These are phyloP conservation scores for Tricholoma saponaceum DNA, from an alignment of 768 basidiomycete species.

Conservation along the genomic window DNA sequence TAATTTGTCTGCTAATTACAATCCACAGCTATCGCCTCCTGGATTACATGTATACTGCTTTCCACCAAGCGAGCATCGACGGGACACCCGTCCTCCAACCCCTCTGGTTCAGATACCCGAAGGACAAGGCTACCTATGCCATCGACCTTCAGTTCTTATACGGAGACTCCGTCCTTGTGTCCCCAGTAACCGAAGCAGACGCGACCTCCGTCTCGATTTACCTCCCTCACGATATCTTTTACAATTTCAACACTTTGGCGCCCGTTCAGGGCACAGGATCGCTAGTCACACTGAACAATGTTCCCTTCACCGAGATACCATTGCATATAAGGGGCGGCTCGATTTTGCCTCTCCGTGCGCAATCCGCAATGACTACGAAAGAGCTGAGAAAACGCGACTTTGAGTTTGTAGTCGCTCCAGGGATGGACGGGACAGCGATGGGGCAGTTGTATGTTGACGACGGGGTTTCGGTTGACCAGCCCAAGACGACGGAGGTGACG, in stretches of 20 bases:
- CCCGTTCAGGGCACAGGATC: constrained; percentile 46
- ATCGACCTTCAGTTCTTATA: constrained; percentile 71
- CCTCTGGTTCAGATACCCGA: constrained; percentile 64
- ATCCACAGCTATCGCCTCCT: constrained; percentile 53
- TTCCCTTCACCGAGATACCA: constrained; percentile 56
- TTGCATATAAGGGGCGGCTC: constrained; percentile 58
- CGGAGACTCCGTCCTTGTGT: constrained; percentile 63
- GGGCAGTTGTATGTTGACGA: constrained; percentile 64
- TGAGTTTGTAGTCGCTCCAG: constrained; percentile 60
- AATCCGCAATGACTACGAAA: constrained; percentile 58
- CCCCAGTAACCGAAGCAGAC: constrained; percentile 61
- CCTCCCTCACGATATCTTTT: constrained; percentile 62
- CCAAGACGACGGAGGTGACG: constrained; percentile 26
- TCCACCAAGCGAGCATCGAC: constrained; percentile 52
- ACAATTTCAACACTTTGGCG: constrained; percentile 52
- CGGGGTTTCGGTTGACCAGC: constrained; percentile 46
- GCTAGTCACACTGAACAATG: constrained; percentile 38
- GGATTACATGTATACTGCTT: constrained; percentile 70
- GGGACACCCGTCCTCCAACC: constrained; percentile 68
- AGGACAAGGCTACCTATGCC: constrained; percentile 51
- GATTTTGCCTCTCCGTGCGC: constrained; percentile 52
- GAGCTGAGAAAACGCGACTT: constrained; percentile 52
- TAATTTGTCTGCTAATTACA: background rate
- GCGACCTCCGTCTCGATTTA: constrained; percentile 56
- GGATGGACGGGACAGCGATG: constrained; percentile 42